Conservation (phyloP, 179 eudicot species). For the Carnegiea gigantea region DNA sequence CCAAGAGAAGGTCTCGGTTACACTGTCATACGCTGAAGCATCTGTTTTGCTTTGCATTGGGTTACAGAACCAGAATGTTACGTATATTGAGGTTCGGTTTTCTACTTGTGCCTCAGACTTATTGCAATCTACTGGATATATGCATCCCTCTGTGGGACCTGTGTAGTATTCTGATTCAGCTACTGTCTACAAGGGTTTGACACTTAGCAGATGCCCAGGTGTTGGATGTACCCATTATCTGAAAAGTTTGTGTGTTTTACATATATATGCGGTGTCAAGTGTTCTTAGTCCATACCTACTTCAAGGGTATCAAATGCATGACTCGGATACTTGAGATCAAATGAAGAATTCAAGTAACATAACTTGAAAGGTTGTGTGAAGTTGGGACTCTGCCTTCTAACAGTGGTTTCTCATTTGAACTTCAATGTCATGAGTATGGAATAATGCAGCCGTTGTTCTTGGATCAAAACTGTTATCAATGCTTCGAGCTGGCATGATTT, state of each 20-base stretch:
- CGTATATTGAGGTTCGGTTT: constrained; percentile 61
- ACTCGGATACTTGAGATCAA: too few species aligned
- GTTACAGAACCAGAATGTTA: constrained; percentile 63
- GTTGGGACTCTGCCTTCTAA: not conserved
- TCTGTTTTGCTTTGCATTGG: constrained; percentile 84
- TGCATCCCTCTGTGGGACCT: not conserved
- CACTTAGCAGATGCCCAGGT: not conserved
- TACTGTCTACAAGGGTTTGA: not conserved
- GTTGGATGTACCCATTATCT: not conserved
- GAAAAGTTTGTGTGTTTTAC: not conserved
- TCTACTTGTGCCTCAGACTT: not conserved
- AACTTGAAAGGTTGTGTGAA: not conserved
- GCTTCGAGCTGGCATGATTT: too few species aligned
- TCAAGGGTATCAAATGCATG: not conserved
- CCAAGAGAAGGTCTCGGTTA: constrained; percentile 66
- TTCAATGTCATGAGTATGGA: not conserved
- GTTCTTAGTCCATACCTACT: not conserved
- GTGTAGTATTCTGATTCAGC: not conserved
- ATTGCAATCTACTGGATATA: too few species aligned
- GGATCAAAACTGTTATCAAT: too few species aligned
- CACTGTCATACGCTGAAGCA: constrained; percentile 66
- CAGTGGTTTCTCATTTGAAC: not conserved
- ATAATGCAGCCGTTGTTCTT: not conserved
- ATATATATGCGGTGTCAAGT: not conserved
- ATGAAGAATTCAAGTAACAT: not conserved